phyloP scores from a whole-genome alignment of 208 protist genomes.

The Leishmania guyanensis region DNA sequence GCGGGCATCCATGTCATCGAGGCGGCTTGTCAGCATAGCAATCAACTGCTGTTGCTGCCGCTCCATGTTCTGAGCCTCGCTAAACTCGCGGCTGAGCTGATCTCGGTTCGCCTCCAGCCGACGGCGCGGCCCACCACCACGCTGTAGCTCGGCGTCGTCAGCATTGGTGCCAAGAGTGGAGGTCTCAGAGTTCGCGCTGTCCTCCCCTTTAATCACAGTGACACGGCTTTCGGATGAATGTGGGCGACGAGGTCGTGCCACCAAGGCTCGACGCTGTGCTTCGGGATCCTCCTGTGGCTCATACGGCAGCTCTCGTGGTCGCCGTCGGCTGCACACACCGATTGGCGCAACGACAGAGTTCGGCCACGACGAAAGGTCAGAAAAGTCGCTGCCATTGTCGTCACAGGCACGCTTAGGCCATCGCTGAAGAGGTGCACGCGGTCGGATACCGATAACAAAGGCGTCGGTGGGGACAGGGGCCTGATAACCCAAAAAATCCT shows the following conservation, averaged over 20 bases:
- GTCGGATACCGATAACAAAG: conserved; percentile 13
- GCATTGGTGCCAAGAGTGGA: background rate
- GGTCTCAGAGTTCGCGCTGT: background rate
- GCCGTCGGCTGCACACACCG: conserved; percentile 12
- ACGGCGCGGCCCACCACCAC: conserved; percentile 3
- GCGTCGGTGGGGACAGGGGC: conserved; percentile 7
- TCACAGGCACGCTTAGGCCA: background rate
- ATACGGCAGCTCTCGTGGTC: conserved; percentile 6
- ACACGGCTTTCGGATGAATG: background rate
- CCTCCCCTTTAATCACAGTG: background rate
- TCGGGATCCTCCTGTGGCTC: background rate
- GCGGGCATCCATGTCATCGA: conserved; percentile 44
- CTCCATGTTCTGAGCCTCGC: conserved; percentile 18
- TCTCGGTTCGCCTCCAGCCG: conserved; percentile 12
- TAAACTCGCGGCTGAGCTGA: conserved; percentile 10
- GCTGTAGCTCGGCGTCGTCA: background rate
- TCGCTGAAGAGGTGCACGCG: conserved; percentile 13
- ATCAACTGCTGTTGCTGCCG: conserved; percentile 54
- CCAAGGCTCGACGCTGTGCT: conserved; percentile 11
- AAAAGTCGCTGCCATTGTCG: background rate
- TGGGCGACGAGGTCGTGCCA: conserved; percentile 2
- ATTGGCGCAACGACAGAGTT: conserved; percentile 3
- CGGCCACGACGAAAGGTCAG: background rate
- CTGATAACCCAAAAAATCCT: conserved; percentile 17
- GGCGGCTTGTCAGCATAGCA: conserved; percentile 48